These are phyloP conservation scores for Calvatia gigantea DNA, from an alignment of 768 basidiomycete species.

Conservation along the genomic window DNA sequence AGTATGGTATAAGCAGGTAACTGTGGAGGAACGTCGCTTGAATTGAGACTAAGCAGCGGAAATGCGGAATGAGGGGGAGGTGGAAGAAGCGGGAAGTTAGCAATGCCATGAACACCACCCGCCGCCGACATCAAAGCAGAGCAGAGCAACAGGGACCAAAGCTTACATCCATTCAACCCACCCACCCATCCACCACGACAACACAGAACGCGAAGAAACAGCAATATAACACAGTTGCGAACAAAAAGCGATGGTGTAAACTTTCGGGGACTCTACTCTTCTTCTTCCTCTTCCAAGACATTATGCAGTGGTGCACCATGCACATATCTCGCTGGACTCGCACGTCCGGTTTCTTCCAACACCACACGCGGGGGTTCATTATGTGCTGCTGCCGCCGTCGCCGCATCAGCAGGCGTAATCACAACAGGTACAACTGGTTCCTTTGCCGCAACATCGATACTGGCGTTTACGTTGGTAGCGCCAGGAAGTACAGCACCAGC, in stretches of 20 bases:
- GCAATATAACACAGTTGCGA: not conserved
- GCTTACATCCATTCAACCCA: not conserved
- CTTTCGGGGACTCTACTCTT: constrained; percentile 32
- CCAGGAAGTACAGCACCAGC: not conserved
- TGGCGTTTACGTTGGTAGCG: not conserved
- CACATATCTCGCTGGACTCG: constrained; percentile 68
- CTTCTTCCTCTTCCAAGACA: constrained; percentile 80
- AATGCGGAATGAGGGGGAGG: not conserved
- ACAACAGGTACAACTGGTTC: too few relatives aligned
- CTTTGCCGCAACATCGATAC: not conserved
- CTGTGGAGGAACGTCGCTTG: not conserved
- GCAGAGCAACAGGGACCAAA: not conserved
- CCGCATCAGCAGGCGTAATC: not conserved
- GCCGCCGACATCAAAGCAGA: not conserved
- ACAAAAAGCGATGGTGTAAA: not conserved
- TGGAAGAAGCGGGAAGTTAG: not conserved
- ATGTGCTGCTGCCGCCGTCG: not conserved
- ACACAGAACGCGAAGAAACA: not conserved
- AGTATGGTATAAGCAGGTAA: not conserved
- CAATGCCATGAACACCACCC: too few relatives aligned
- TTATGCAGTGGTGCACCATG: constrained; percentile 87
- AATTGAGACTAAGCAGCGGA: not conserved
- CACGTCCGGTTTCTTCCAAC: constrained; percentile 49
- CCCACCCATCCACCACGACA: not conserved
- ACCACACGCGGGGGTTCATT: constrained; percentile 24